Base-by-base conservation (phyloP, 139 green algal genomes). In the Deuterostichococcus epilithicus region DNA sequence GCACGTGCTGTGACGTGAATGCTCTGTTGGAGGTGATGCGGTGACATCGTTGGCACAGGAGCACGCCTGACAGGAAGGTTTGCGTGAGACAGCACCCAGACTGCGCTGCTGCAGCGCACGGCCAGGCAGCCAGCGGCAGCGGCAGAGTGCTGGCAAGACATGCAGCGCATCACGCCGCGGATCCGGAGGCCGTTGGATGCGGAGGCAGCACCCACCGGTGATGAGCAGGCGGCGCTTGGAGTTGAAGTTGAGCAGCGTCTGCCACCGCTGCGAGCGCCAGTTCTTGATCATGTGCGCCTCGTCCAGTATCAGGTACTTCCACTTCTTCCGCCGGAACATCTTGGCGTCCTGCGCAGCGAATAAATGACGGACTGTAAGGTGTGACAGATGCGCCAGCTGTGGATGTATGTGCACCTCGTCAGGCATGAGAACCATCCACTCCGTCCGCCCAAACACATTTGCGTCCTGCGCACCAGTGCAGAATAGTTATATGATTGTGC, bases 271-370 rank as follows among this genome's bases (percentile, higher is more conserved):
- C 78, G 85, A 94, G 82, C 94, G 92, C 96, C 96, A 99, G 87
- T 99, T 99, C 88, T 99, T 99, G 86, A 99, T 99, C 93, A 99
- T 98, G 88, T 99, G 96, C n/a, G 96, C 96, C 87, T 99, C 96
- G 73, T 99, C 96, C 75, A 99, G 86, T 80, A 99, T 98, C 33
- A 99, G 88, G 82, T 98, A 99, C 74, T 92, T 87, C 96, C 96
- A 99, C 82, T 95, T 96, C 90, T 98, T 98, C 59, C 96, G 92
- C 70, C 89, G 84, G 86, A 99, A 98, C 85, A 97, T 92, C 81
- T 94, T 94, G 30, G 87, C 87, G 80, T 98, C 94, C 88, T 95
- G 87, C 58, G 59, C 6, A 44, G 22, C 2, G 20, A 26, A n/a
- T 33, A 26, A 37, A 5, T 39, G 1, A 72, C 28, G 28, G 66